These are phyloP conservation scores for Boletus sp. DNA, from an alignment of 768 basidiomycete species.

Conservation along the genomic window DNA sequence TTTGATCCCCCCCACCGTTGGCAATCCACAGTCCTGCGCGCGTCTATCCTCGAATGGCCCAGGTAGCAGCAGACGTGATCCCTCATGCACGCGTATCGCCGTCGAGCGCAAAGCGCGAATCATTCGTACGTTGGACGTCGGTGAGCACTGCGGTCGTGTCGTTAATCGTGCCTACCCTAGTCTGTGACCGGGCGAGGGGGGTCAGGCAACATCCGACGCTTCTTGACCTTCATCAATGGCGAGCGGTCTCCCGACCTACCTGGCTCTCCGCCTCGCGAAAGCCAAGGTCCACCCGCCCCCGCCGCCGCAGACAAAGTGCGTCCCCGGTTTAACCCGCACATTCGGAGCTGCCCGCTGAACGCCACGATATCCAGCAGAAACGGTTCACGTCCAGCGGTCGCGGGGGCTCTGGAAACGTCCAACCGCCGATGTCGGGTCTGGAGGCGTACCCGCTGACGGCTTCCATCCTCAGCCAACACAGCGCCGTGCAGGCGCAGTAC, in stretches of 20 bases:
- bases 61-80: not conserved
- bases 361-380: not conserved
- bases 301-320: not conserved
- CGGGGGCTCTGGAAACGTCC: constrained; percentile 27
- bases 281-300: not conserved
- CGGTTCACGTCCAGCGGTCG: constrained; percentile 24
- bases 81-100: not conserved
- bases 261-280: not conserved
- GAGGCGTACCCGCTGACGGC: constrained; percentile 24
- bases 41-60: constrained; percentile 9
- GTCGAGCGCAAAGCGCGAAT: not conserved
- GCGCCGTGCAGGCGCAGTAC: constrained; percentile 9
- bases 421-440: not conserved
- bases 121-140: constrained; percentile 16
- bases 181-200: constrained; percentile 22
- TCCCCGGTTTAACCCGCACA: not conserved
- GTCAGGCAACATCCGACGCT: constrained; percentile 19
- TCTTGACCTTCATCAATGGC: not conserved
- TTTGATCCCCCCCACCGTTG: not conserved
- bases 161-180: constrained; percentile 6
- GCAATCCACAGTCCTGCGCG: not conserved
- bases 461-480: constrained; percentile 19
- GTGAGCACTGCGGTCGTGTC: not conserved
- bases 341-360: not conserved
- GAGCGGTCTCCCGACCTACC: not conserved